A percentile compares a stretch with the other conserved stretches of the same genome.
Conservation (phyloP, 495 filamentous ascomycete genomes). For the Xylaria curta region DNA sequence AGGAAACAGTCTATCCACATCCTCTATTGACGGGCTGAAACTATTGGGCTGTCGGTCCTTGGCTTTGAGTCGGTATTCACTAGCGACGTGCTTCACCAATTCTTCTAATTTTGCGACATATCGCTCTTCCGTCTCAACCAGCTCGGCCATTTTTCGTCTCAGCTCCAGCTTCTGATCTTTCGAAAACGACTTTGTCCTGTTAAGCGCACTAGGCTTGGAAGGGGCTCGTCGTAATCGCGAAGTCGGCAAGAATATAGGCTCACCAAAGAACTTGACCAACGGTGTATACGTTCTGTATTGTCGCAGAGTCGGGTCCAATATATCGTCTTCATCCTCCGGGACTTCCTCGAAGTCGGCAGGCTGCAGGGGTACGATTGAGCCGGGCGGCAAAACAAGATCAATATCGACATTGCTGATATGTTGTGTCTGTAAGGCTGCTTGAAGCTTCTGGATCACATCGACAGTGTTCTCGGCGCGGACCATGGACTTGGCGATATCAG, state of each 20-base stretch:
- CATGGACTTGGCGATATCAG: slow-evolving; percentile 84
- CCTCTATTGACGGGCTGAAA: slow-evolving; percentile 73
- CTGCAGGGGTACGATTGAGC: slow-evolving; percentile 67
- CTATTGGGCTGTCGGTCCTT: slow-evolving; percentile 63
- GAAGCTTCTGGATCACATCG: slow-evolving; percentile 74
- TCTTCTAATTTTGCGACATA: slow-evolving; percentile 88
- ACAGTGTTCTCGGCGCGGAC: slow-evolving; percentile 73
- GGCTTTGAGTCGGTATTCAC: slow-evolving; percentile 74
- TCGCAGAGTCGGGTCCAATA: slow-evolving; percentile 63
- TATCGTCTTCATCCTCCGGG: slow-evolving; percentile 63
- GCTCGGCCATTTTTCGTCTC: slow-evolving; percentile 86
- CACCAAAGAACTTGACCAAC: slow-evolving; percentile 78
- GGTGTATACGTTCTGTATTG: slow-evolving; percentile 78
- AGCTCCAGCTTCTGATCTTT: slow-evolving; percentile 83
- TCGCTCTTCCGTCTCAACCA: slow-evolving; percentile 91
- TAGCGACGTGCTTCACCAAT: slow-evolving; percentile 74
- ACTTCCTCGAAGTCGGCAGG: slow-evolving; percentile 57
- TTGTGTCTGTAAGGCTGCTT: slow-evolving; percentile 75
- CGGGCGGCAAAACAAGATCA: slow-evolving; percentile 82
- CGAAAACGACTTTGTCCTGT: slow-evolving; percentile 72
- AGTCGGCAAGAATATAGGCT: slow-evolving; percentile 85
- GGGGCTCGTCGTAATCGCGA: slow-evolving; percentile 85
- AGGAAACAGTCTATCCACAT: slow-evolving; percentile 80
- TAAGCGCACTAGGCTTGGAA: slow-evolving; percentile 80
- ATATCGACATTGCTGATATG: slow-evolving; percentile 83